Conservation (phyloP, 106 monocot species). For the Dendrobium nobile region DNA sequence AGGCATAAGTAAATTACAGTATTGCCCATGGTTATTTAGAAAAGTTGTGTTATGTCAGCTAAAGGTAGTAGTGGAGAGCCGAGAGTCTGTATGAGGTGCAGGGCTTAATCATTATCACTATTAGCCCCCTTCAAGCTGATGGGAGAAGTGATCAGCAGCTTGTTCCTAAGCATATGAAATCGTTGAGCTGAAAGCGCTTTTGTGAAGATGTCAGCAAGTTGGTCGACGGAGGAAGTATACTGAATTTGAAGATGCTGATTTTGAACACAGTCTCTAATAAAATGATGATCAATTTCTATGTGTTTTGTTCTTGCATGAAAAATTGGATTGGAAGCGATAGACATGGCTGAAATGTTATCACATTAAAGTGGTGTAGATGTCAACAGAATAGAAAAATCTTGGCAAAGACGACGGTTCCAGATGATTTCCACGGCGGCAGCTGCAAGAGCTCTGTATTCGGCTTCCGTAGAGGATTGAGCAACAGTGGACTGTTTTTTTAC, state of each 20-base stretch:
- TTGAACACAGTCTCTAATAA: background rate
- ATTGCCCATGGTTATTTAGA: too few species aligned
- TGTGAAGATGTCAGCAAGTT: background rate
- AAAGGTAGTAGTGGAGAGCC: too few species aligned
- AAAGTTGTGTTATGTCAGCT: too few species aligned
- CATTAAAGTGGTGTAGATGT: background rate
- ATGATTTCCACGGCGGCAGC: background rate
- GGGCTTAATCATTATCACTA: too few species aligned
- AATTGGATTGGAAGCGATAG: too few species aligned
- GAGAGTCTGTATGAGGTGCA: too few species aligned
- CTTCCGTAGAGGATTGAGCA: too few species aligned
- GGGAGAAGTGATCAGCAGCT: background rate
- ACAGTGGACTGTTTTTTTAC: too few species aligned
- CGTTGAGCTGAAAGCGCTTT: background rate
- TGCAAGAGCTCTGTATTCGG: background rate
- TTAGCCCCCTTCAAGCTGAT: background rate
- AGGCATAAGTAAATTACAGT: too few species aligned
- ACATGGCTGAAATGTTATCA: background rate
- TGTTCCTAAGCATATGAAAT: background rate
- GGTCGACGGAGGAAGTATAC: background rate
- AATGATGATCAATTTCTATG: too few species aligned
- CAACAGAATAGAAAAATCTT: background rate
- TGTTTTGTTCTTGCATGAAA: too few species aligned
- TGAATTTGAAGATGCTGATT: background rate
- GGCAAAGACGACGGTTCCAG: background rate